Evolutionary conservation across 768 basidiomycete genomes (phyloP).

Genomic region (Boletellus ananiceps): DNA sequence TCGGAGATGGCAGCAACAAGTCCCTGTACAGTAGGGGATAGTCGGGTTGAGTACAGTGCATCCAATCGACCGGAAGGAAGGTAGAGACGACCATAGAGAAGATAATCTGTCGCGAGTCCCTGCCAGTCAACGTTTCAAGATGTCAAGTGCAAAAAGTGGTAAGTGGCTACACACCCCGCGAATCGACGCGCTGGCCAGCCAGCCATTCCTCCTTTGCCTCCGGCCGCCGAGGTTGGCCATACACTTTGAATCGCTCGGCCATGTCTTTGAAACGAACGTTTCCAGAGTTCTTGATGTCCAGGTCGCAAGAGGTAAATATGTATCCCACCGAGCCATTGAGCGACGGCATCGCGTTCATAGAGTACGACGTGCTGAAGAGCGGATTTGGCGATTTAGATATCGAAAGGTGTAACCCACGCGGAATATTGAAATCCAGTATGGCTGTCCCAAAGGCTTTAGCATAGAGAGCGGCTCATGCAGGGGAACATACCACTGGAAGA

Average conservation of each 20-base stretch:
- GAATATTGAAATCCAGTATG: constrained; percentile 88
- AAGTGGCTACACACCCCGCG: constrained; percentile 52
- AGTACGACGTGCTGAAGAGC: constrained; percentile 85
- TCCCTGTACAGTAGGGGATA: constrained; percentile 75
- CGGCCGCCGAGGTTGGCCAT: constrained; percentile 75
- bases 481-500: constrained; percentile 71
- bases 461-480: neutral
- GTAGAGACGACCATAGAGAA: constrained; percentile 89
- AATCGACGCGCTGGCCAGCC: constrained; percentile 73
- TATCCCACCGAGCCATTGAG: constrained; percentile 91
- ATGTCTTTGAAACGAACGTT: constrained; percentile 83
- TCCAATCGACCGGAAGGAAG: constrained; percentile 86
- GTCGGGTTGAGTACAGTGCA: constrained; percentile 80
- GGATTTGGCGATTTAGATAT: constrained; percentile 87
- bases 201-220: constrained; percentile 77
- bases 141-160: neutral
- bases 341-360: constrained; percentile 89
- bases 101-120: constrained; percentile 60
- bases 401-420: constrained; percentile 71
- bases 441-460: constrained; percentile 41
- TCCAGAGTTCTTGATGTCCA: constrained; percentile 65
- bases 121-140: constrained; percentile 20
- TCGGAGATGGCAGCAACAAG: constrained; percentile 86
- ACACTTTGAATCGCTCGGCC: constrained; percentile 83
- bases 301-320: constrained; percentile 84